Base-by-base conservation (phyloP, 2,329 filamentous ascomycete genomes). In the Cladophialophora psammophila region DNA sequence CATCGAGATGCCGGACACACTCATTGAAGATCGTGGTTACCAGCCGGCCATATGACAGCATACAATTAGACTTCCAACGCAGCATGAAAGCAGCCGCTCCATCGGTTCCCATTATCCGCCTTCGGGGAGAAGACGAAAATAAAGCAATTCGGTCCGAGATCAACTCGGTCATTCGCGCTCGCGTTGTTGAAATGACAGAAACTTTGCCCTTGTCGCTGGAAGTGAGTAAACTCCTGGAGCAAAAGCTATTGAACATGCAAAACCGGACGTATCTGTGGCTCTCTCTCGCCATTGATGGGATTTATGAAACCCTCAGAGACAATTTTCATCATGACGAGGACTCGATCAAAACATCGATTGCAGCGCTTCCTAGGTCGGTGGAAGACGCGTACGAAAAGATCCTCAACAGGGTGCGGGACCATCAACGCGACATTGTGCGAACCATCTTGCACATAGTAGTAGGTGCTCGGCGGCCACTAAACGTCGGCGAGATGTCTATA, bases 231-330 rank as follows among this genome's bases (percentile, higher is more conserved):
- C 42, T 48, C 36, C 56, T 74, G 20, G 32, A 67, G 59, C 50
- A 35, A 1, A 38, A 60, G 58, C 69, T 76, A n/a, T 58, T 69
- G 5, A 15, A 66, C 1, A 75, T 75, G 61, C 36, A 70, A 31
- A 55, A 77, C 54, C 68, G 75, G 3, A 77, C 76, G 1, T 76
- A 76, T 52, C 67, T 77, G 18, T 77, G 75, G 75, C 58, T 74
- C 9, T 36, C 72, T 34, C 60, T 76, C 12, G 72, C 67, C 0
- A 69, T 75, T 15, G 71, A 73, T 7, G 40, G 64, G 42, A 70
- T 75, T 20, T 42, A 62, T 3, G 35, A 60, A 6, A 67, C 59
- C 7, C 56, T 70, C 18, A 35, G 42, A 34, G 53, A 68, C 52
- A 69, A 63, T 60, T 50, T 68, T 8, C 52, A 40, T 34, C 65